Evolutionary conservation across 768 basidiomycete genomes (phyloP), one percentile per base, ranked within the genome.

Genomic region (Termitomyces sp.): DNA sequence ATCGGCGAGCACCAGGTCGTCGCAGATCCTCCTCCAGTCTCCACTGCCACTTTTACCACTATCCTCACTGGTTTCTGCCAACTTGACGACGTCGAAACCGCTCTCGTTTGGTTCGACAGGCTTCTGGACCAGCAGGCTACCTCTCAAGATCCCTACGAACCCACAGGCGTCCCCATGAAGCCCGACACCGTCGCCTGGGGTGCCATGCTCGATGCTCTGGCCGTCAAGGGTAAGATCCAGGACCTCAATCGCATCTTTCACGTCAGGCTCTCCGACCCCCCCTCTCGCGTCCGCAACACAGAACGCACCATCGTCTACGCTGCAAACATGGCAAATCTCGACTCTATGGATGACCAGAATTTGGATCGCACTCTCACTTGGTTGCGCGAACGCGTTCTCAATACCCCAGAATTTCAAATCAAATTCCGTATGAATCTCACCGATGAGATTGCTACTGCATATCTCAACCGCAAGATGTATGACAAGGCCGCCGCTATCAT

Each of bases 101-200:
- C 92, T 0, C 66, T 87, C 47, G 70, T 76, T 5, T 96, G 93
- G 93, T 91, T 89, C 66, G 77, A 86, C 46, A 81, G 83, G 51
- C 77, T 94, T 36, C 72, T 89, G 50, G 69, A 85, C 61, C 65
- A 67, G 31, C 68, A 68, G 47, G 31, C 66, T 59, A 65, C 70
- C 67, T 65, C 65, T 62, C 59, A 65, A 38, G 67, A 78, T 63
- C 78, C 79, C 1, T 83, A 76, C 63, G 74, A 80, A 54, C 72
- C 84, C 1, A 70, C 79, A 7, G 72, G 70, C 10, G 70, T 71
- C 0, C 78, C 84, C 17, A 72, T 79, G 4, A 79, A 81, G 11
- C 91, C 91, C 3, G 81, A 84, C 63, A 61, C 67, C 4, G 62
- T 73, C 3, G 80, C 86, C 1, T 92, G 89, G 87, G 62, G 69